Percentiles rank a stretch among this genome's conserved stretches.
phyloP scores from a whole-genome alignment of 2,329 filamentous ascomycete genomes.

The Aspergillus amoenus region DNA sequence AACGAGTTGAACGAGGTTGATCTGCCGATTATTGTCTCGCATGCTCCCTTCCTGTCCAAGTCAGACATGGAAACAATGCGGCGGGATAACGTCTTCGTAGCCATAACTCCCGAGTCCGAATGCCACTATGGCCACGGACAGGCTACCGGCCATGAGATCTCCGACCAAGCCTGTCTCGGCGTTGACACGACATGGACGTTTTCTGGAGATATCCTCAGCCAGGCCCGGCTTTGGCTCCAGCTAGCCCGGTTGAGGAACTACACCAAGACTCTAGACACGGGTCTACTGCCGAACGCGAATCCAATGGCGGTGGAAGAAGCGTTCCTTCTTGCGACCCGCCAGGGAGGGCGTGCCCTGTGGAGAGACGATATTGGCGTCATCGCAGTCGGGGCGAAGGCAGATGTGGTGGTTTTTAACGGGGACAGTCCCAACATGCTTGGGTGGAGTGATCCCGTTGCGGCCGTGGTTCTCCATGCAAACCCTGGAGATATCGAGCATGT shows the following conservation, averaged over 20 bases:
- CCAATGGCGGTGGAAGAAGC: conserved; percentile 10
- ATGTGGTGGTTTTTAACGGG: conserved; percentile 55
- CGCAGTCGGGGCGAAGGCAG: conserved; percentile 38
- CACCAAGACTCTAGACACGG: not conserved
- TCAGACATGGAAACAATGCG: conserved; percentile 46
- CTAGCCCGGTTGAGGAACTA: not conserved
- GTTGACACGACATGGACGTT: conserved; percentile 57
- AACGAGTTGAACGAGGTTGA: not conserved
- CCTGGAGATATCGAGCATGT: conserved; percentile 3
- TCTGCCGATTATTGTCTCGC: conserved; percentile 33
- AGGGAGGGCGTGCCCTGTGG: conserved; percentile 3
- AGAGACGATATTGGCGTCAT: conserved; percentile 5
- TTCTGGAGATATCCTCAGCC: conserved; percentile 51
- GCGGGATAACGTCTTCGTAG: conserved; percentile 53
- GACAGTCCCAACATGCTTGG: conserved; percentile 51
- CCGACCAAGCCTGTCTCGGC: conserved; percentile 55
- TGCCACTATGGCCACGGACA: conserved; percentile 60
- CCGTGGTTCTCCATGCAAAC: conserved; percentile 52
- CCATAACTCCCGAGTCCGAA: conserved; percentile 60
- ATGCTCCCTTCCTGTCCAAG: conserved; percentile 48
- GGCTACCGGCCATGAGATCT: conserved; percentile 42
- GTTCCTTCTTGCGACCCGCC: not conserved
- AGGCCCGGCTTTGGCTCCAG: conserved; percentile 52
- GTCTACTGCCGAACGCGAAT: not conserved
- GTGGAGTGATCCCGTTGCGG: conserved; percentile 57